phyloP scores from a whole-genome alignment of 805 yeast genomes.

The Candida anglica region DNA sequence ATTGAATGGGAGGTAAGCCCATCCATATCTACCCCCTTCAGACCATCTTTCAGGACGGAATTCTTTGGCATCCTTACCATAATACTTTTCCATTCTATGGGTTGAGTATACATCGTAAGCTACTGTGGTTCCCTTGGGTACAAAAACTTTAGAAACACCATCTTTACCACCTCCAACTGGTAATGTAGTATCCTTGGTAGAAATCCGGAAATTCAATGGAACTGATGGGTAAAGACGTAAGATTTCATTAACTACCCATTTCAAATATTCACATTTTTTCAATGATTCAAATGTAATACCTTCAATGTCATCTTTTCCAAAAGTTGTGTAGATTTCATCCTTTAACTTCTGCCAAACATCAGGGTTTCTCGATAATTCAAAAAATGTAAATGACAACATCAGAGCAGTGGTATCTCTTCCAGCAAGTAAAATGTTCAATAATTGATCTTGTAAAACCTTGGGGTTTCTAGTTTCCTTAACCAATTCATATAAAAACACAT shows the following conservation, averaged over 20 bases:
- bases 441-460: conserved; percentile 31
- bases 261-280: conserved; percentile 30
- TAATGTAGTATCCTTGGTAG: conserved; percentile 27
- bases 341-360: conserved; percentile 23
- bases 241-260: conserved; percentile 24
- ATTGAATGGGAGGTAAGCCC: conserved; percentile 51
- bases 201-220: conserved; percentile 28
- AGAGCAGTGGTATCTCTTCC: conserved; percentile 36
- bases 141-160: conserved; percentile 30
- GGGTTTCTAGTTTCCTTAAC: conserved; percentile 34
- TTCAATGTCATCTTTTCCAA: conserved; percentile 20
- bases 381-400: conserved; percentile 23
- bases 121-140: conserved; percentile 41
- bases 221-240: conserved; percentile 33
- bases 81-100: conserved; percentile 37
- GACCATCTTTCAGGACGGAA: conserved; percentile 51
- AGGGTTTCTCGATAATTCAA: conserved; percentile 30
- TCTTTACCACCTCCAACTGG: conserved; percentile 37
- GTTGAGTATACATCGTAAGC: conserved; percentile 36
- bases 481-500: conserved; percentile 35
- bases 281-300: conserved; percentile 27
- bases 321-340: conserved; percentile 19
- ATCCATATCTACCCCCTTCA: conserved; percentile 31
- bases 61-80: conserved; percentile 42
- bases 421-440: conserved; percentile 35